These are phyloP conservation scores for Rosa hybrid DNA, from an alignment of 331 rosid species.

Conservation along the genomic window DNA sequence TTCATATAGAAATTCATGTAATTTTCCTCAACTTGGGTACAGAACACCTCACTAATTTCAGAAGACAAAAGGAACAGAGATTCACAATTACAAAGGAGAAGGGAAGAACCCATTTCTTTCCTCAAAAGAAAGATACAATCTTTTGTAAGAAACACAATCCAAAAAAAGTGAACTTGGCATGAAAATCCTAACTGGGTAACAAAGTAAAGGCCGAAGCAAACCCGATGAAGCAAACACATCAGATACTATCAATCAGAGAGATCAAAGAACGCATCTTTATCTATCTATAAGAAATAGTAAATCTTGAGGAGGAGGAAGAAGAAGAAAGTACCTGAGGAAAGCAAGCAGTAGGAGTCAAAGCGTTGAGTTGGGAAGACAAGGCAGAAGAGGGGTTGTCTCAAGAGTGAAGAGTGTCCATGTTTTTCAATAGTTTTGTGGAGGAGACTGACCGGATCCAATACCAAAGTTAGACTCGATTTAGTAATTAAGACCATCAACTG, in stretches of 20 bases:
- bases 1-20: neutral
- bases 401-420: neutral
- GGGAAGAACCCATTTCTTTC: neutral
- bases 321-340: constrained; percentile 18
- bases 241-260: neutral
- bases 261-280: neutral
- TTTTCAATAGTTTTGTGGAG: neutral
- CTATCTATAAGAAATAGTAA: constrained; percentile 18
- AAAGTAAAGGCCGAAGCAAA: constrained; percentile 23
- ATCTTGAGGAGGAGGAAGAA: constrained; percentile 4
- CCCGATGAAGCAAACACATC: constrained; percentile 2
- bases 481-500: neutral
- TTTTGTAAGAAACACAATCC: constrained; percentile 13
- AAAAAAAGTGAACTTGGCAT: constrained; percentile 1
- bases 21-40: neutral
- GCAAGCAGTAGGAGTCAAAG: constrained; percentile 9
- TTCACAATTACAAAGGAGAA: neutral
- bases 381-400: neutral
- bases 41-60: neutral
- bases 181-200: constrained; percentile 21
- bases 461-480: neutral
- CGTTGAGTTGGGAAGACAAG: neutral
- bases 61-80: neutral
- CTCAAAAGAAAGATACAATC: constrained; percentile 23
- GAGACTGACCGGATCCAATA: constrained; percentile 5